phyloP scores from a whole-genome alignment of 176 grass and related monocot genomes.

The Eleusine coracana region DNA sequence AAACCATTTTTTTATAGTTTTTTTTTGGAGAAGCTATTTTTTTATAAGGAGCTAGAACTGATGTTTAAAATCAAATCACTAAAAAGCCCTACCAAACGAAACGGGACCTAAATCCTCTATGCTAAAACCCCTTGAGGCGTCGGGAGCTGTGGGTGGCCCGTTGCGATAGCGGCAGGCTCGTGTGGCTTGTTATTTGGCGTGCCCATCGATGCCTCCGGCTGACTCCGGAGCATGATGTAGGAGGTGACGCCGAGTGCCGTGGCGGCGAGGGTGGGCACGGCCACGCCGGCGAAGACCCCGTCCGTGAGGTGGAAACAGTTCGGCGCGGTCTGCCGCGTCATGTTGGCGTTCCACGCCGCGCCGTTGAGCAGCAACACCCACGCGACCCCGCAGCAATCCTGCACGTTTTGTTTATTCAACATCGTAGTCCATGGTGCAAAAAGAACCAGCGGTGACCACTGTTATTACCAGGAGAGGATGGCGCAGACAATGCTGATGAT shows the following conservation, averaged over 20 bases:
- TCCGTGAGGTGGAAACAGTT: constrained; percentile 25
- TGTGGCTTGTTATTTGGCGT: neutral
- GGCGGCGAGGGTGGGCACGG: constrained; percentile 39
- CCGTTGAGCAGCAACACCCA: constrained; percentile 14
- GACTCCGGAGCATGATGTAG: constrained; percentile 24
- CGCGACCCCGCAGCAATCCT: constrained; percentile 8
- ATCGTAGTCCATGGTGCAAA: no score
- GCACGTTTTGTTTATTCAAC: neutral
- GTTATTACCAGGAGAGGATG: constrained; percentile 30
- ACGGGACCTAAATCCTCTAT: no score
- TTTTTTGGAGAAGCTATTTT: no score
- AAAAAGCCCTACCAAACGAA: no score
- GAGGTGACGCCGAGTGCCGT: constrained; percentile 40
- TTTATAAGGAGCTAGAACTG: no score
- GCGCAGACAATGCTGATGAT: constrained; percentile 7
- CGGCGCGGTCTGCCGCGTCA: neutral
- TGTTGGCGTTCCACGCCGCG: constrained; percentile 28
- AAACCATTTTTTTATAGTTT: no score
- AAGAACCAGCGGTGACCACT: no score
- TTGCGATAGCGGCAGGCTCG: neutral
- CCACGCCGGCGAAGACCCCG: constrained; percentile 32
- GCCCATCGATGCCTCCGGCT: neutral
- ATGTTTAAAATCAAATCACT: no score
- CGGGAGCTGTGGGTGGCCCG: no score
- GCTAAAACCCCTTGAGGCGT: neutral